Conservation (phyloP, 495 filamentous ascomycete species). For the Apodospora peruviana region DNA sequence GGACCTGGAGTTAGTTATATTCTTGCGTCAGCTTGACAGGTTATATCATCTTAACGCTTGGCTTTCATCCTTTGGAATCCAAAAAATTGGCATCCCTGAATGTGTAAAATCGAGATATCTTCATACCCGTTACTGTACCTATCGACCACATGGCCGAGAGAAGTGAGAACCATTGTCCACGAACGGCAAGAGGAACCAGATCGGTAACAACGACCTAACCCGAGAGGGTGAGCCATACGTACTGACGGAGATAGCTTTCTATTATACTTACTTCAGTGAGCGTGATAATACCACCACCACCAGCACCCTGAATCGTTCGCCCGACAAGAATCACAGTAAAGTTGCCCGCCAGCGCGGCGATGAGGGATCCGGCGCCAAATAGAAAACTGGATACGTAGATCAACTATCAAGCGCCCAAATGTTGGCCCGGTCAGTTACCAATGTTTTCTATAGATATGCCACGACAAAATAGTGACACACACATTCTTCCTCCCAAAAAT, state of each 20-base stretch:
- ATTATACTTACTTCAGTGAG: constrained; percentile 49
- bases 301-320: constrained; percentile 64
- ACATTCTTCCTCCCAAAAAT: constrained; percentile 41
- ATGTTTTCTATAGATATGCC: not conserved
- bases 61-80: not conserved
- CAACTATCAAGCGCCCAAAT: constrained; percentile 14
- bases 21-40: not conserved
- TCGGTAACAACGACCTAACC: constrained; percentile 56
- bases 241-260: not conserved
- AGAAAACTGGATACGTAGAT: constrained; percentile 48
- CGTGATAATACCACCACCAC: constrained; percentile 61
- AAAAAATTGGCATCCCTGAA: not conserved
- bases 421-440: not conserved
- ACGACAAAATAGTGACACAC: not conserved
- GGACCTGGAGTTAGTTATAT: constrained; percentile 32
- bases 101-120: not conserved
- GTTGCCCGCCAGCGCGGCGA: constrained; percentile 53
- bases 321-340: constrained; percentile 59
- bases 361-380: constrained; percentile 54
- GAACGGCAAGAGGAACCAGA: constrained; percentile 47
- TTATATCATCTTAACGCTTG: not conserved
- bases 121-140: constrained; percentile 50
- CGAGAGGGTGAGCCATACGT: no score
- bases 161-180: constrained; percentile 42
- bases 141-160: constrained; percentile 54